phyloP scores from a whole-genome alignment of 2,329 filamentous ascomycete genomes.

The Volutella citrinella region DNA sequence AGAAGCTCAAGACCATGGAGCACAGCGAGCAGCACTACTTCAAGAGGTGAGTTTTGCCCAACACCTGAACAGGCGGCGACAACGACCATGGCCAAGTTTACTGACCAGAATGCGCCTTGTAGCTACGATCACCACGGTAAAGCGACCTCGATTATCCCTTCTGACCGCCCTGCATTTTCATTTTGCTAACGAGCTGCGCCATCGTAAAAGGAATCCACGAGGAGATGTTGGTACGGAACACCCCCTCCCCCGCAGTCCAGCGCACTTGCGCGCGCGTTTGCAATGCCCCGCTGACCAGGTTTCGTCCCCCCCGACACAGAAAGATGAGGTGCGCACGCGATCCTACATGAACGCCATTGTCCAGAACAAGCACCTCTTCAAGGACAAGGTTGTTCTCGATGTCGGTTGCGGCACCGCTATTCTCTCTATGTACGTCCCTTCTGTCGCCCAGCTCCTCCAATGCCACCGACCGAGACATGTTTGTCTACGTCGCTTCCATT shows the following conservation, averaged over 20 bases:
- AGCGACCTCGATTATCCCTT: too few relatives aligned
- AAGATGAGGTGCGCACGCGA: slow-evolving; percentile 95
- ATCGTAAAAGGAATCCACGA: slow-evolving; percentile 77
- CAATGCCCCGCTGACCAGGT: slow-evolving; percentile 17
- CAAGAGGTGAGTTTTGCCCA: slow-evolving; percentile 67
- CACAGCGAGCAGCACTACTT: slow-evolving; percentile 99
- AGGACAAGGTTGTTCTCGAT: slow-evolving; percentile 82
- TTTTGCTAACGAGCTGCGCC: slow-evolving; percentile 27
- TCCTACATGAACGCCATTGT: slow-evolving; percentile 98
- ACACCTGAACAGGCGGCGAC: too few relatives aligned
- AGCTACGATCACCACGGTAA: slow-evolving; percentile 98
- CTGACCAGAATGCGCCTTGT: slow-evolving; percentile 12
- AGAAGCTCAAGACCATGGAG: slow-evolving; percentile 69
- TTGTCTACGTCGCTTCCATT: too few relatives aligned
- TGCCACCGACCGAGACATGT: too few relatives aligned
- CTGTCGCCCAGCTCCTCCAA: slow-evolving; percentile 8
- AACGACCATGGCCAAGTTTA: too few relatives aligned
- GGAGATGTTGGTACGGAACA: slow-evolving; percentile 84
- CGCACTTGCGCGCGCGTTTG: too few relatives aligned
- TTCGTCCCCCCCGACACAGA: slow-evolving; percentile 54
- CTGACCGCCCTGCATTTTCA: too few relatives aligned
- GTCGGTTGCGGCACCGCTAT: slow-evolving; percentile 97
- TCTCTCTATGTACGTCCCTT: slow-evolving; percentile 80
- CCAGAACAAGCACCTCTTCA: slow-evolving; percentile 93
- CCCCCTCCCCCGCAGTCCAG: slow-evolving; percentile 13